A percentile compares a stretch with the other conserved stretches of the same genome.
Evolutionary conservation across 2,329 filamentous ascomycete species (phyloP).

Genomic region (Diaporthe sp.): DNA sequence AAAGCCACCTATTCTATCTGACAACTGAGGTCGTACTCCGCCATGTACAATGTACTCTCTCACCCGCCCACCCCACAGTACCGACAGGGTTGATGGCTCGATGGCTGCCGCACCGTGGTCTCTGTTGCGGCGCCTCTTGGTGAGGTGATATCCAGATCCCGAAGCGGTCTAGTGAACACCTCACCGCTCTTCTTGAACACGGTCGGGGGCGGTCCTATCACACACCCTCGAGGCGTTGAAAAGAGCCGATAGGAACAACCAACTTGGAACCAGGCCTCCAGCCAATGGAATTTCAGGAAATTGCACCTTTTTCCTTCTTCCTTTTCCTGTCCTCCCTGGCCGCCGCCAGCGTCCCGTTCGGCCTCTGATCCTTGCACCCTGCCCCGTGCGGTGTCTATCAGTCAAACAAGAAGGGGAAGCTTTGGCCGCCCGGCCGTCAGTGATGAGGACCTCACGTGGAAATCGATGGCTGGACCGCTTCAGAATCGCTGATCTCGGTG

Average conservation of each 20-base stretch:
- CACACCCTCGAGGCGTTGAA: slow-evolving; percentile 23
- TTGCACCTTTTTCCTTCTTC: slow-evolving; percentile 18
- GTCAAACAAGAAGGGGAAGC: slow-evolving; percentile 21
- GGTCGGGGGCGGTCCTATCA: slow-evolving; percentile 37
- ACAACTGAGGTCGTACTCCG: slow-evolving; percentile 25
- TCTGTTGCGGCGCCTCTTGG: slow-evolving; percentile 37
- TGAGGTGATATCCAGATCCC: slow-evolving; percentile 39
- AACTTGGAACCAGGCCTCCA: not conserved
- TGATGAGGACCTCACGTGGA: slow-evolving; percentile 37
- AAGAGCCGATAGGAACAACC: slow-evolving; percentile 21
- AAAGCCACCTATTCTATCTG: slow-evolving; percentile 28
- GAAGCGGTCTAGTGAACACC: slow-evolving; percentile 33
- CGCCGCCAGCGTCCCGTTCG: slow-evolving; percentile 25
- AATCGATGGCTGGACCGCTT: slow-evolving; percentile 33
- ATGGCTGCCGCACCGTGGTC: slow-evolving; percentile 39
- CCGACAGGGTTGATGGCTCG: slow-evolving; percentile 12
- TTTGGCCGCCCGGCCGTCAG: slow-evolving; percentile 19
- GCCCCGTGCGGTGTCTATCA: slow-evolving; percentile 27
- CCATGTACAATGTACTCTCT: slow-evolving; percentile 14
- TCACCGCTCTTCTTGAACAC: slow-evolving; percentile 40
- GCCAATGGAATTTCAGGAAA: slow-evolving; percentile 37
- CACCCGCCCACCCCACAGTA: slow-evolving; percentile 15
- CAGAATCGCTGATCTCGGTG: slow-evolving; percentile 36
- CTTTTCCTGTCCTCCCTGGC: slow-evolving; percentile 28
- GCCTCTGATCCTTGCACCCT: slow-evolving; percentile 23